Base-by-base conservation (phyloP, 2,329 filamentous ascomycete genomes). In the Ophiostoma tasmaniense region DNA sequence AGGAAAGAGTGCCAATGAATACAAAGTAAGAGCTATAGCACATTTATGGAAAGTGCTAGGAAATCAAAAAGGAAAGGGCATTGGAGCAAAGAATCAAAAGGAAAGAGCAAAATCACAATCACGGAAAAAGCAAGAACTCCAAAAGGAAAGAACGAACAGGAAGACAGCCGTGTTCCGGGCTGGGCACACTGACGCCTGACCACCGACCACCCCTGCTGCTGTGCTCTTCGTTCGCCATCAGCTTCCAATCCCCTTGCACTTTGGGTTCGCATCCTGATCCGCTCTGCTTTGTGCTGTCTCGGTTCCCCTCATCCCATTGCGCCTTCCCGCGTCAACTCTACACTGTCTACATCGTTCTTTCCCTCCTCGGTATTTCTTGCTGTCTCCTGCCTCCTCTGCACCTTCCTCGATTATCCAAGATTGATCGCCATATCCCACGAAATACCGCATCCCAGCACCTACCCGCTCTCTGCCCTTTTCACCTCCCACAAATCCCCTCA, bases 361-460 rank as follows among this genome's bases (percentile, higher is more conserved):
- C 25, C 55, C 55, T n/a, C 33, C 5, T 33, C n/a, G n/a, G n/a
- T n/a, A n/a, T 33, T 33, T 33, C 33, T 33, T 33, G 33, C 33
- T 33, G 3, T 55, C 50, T 8, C 28, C 50, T n/a, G 2, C 17
- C 55, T 61, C 55, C 55, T 61, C 17, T 14, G 55, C 25, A 17
- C 55, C 25, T 61, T 61, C 55, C 55, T 22, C 13, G n/a, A 55
- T 25, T 28, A 14, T 10, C 61, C 20, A 39, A n/a, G 17, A 22
- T n/a, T 20, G 30, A 64, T 64, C 61, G 35, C 61, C 61, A 64
- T 6, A 35, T 37, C 33, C 61, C 61, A 8, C 33, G 50, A 64
- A 64, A 37, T 37, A 37, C 61, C 61, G 61, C 61, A 64, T 64
- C 61, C 61, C n/a, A 37, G 30, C 61, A 20, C 35, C n/a, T 20